Conservation (phyloP, 257 asterid species). For the Osmanthus fragrans region DNA sequence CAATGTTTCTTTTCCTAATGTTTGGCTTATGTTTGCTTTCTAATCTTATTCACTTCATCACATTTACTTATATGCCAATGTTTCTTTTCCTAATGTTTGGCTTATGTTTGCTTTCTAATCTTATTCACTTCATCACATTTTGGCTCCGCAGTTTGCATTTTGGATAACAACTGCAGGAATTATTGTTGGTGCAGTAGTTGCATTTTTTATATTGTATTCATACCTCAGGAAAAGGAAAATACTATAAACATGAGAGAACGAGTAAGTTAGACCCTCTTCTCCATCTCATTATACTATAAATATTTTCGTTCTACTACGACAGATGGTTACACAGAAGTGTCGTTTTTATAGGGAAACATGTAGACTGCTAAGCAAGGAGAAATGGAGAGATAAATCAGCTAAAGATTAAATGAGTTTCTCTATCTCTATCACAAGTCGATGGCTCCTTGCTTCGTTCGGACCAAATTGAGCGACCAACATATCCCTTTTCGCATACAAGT, state of each 20-base stretch:
- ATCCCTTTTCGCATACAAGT: background rate
- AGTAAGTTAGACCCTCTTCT: conserved; percentile 17
- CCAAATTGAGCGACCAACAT: background rate
- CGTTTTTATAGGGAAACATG: conserved; percentile 1
- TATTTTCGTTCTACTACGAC: background rate
- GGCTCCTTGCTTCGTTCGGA: background rate
- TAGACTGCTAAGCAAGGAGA: background rate
- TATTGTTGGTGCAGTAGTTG: conserved; percentile 63
- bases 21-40: conserved; percentile 2
- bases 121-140: conserved; percentile 12
- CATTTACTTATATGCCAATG: background rate
- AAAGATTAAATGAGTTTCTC: background rate
- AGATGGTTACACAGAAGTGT: background rate
- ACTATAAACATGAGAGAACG: conserved; percentile 35
- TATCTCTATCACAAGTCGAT: conserved; percentile 1
- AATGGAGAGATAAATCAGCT: background rate
- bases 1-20: background rate
- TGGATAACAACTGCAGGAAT: conserved; percentile 97
- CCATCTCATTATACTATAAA: background rate
- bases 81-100: background rate
- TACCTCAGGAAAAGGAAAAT: conserved; percentile 81
- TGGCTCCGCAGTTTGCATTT: conserved; percentile 74
- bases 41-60: conserved; percentile 9
- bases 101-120: conserved; percentile 12
- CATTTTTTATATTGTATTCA: conserved; percentile 69